Evolutionary conservation across 1,284 basidiomycete genomes (phyloP).

Genomic region (Apiotrichum brassicae): DNA sequence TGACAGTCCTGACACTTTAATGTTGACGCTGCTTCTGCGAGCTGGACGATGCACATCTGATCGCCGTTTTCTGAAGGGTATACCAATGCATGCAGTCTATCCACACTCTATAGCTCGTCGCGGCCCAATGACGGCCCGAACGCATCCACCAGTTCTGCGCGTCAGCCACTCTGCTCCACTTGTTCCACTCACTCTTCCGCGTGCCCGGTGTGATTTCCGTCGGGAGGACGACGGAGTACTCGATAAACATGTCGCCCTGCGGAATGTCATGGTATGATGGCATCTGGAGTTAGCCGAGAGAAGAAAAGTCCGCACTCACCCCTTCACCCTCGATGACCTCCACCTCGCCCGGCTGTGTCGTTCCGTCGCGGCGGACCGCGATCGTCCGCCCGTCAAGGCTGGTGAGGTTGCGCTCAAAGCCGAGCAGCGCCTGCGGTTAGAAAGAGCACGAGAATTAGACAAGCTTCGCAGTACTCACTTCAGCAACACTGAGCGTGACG

Average conservation of each 20-base stretch:
- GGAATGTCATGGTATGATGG: constrained; percentile 59
- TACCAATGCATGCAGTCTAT: background rate
- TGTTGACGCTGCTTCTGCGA: no score
- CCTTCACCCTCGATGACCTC: constrained; percentile 79
- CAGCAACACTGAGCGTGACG: constrained; percentile 79
- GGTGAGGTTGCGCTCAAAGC: constrained; percentile 62
- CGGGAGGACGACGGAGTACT: constrained; percentile 84
- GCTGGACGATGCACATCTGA: no score
- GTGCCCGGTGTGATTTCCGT: constrained; percentile 59
- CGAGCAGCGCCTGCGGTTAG: constrained; percentile 39
- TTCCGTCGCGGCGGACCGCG: constrained; percentile 60
- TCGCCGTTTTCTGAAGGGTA: no score
- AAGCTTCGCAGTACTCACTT: constrained; percentile 53
- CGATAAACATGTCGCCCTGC: constrained; percentile 79
- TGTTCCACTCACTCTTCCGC: constrained; percentile 55
- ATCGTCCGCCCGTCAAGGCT: constrained; percentile 85
- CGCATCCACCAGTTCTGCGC: constrained; percentile 11
- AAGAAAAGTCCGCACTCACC: constrained; percentile 41
- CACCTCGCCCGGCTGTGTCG: constrained; percentile 90
- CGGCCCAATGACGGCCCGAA: constrained; percentile 1
- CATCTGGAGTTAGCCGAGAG: constrained; percentile 56
- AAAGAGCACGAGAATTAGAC: no score
- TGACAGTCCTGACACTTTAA: no score
- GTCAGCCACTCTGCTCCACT: background rate
- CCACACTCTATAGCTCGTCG: background rate